Conservation (phyloP, 2,329 filamentous ascomycete genomes). For the Colletotrichum zoysiae region DNA sequence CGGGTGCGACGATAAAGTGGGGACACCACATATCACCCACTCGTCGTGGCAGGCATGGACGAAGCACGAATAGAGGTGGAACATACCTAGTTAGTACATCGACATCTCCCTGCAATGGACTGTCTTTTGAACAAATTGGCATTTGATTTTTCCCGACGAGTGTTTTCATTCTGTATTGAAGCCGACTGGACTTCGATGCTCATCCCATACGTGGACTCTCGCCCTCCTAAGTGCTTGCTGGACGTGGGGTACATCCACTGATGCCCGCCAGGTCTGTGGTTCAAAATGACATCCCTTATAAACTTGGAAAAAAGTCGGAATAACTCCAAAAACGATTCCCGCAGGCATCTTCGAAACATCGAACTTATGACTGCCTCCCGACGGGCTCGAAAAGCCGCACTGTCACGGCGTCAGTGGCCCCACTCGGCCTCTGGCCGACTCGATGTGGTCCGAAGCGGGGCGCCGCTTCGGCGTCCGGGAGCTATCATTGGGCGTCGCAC, state of each 20-base stretch:
- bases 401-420: background rate
- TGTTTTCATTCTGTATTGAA: too few relatives aligned
- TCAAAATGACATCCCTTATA: background rate
- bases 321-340: too few relatives aligned
- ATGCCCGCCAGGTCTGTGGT: background rate
- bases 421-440: background rate
- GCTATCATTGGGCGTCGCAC: background rate
- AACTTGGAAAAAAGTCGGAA: background rate
- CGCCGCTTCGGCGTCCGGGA: background rate
- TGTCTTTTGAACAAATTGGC: too few relatives aligned
- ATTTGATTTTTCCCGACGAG: too few relatives aligned
- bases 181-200: too few relatives aligned
- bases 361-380: background rate
- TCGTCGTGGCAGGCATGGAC: background rate
- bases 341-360: too few relatives aligned
- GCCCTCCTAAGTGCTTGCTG: too few relatives aligned
- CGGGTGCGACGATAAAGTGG: slow-evolving; percentile 3
- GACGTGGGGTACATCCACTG: too few relatives aligned
- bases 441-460: background rate
- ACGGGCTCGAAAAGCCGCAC: background rate
- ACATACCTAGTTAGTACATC: too few relatives aligned
- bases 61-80: too few relatives aligned
- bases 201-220: too few relatives aligned
- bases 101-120: too few relatives aligned
- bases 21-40: background rate